phyloP scores from a whole-genome alignment of 2,329 filamentous ascomycete genomes.

The Penicillium nordicum region DNA sequence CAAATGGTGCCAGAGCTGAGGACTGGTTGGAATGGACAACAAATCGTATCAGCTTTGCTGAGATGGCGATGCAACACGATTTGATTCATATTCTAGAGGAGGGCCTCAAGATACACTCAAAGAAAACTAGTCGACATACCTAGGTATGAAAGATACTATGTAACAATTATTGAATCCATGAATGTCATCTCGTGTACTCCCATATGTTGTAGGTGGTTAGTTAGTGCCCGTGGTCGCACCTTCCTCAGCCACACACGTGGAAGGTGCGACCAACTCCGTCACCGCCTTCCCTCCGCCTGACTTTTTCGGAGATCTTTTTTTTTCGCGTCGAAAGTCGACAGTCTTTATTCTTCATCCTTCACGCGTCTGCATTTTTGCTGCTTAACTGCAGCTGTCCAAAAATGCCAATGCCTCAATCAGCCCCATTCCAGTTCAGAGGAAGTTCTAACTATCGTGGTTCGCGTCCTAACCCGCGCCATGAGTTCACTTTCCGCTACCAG shows the following conservation, averaged over 20 bases:
- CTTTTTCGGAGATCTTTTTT: conserved; percentile 10
- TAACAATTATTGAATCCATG: background rate
- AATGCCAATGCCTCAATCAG: conserved; percentile 2
- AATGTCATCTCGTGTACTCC: background rate
- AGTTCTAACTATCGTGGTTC: conserved; percentile 1
- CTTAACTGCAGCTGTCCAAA: background rate
- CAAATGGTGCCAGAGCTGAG: conserved; percentile 53
- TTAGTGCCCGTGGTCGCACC: too few relatives aligned
- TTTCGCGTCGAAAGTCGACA: conserved; percentile 2
- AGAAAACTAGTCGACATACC: background rate
- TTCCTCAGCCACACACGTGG: background rate
- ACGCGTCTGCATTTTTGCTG: background rate
- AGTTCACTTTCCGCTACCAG: conserved; percentile 43
- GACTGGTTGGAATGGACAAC: conserved; percentile 62
- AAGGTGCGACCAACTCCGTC: background rate
- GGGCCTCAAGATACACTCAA: conserved; percentile 14
- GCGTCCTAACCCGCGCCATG: conserved; percentile 13
- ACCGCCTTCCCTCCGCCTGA: conserved; percentile 7
- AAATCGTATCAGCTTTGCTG: conserved; percentile 56
- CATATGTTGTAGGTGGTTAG: too few relatives aligned
- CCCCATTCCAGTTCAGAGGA: conserved; percentile 18
- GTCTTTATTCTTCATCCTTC: background rate
- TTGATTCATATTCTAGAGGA: conserved; percentile 28
- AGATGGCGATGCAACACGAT: conserved; percentile 46
- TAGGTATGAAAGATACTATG: background rate